phyloP scores from a whole-genome alignment of 2,329 filamentous ascomycete species.

The Aspergillus pseudonomiae region DNA sequence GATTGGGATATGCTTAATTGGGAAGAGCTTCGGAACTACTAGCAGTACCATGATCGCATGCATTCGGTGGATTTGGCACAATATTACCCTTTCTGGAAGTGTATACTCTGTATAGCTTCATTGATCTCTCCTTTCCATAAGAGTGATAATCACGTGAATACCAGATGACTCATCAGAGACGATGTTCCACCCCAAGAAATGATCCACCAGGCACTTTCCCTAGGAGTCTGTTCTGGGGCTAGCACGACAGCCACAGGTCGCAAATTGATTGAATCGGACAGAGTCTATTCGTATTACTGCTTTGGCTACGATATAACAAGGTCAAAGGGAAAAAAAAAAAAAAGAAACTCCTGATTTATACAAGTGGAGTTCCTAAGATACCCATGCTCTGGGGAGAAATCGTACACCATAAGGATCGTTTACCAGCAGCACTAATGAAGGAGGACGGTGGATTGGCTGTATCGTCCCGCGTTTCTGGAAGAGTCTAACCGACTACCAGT shows the following conservation, averaged over 20 bases:
- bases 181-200: neutral
- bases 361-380: neutral
- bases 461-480: neutral
- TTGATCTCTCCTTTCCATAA: neutral
- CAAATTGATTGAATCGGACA: neutral
- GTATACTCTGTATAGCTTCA: neutral
- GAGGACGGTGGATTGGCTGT: neutral
- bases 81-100: neutral
- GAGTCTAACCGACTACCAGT: slow-evolving; percentile 4
- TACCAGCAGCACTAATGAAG: neutral
- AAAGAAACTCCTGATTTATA: neutral
- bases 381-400: neutral
- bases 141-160: neutral
- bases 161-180: neutral
- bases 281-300: neutral
- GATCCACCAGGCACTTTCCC: neutral
- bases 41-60: neutral
- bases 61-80: neutral
- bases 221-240: neutral
- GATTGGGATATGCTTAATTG: neutral
- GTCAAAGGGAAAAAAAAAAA: no score
- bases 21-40: neutral
- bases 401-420: neutral
- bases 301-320: neutral
- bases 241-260: neutral